These are phyloP conservation scores for Dendrobium nobile DNA, from an alignment of 106 monocot genomes.

Conservation along the genomic window DNA sequence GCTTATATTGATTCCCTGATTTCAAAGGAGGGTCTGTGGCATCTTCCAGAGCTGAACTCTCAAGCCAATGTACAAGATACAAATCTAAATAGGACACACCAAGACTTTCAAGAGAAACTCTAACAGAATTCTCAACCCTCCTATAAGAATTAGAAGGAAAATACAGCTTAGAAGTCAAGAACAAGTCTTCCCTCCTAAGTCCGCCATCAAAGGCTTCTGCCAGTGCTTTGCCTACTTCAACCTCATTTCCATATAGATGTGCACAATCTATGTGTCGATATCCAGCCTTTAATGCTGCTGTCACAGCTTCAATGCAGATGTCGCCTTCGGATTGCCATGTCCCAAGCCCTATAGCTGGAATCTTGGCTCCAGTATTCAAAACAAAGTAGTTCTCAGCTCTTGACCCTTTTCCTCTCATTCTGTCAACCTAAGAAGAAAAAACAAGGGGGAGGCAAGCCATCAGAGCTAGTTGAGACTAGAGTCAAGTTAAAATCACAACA, in stretches of 20 bases:
- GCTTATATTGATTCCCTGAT: slow-evolving; percentile 62
- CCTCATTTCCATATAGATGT: slow-evolving; percentile 83
- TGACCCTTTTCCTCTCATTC: slow-evolving; percentile 41
- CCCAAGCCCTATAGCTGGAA: slow-evolving; percentile 81
- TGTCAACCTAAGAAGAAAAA: slow-evolving; percentile 14
- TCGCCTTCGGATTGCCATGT: slow-evolving; percentile 84
- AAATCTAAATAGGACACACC: slow-evolving; percentile 83
- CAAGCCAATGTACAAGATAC: slow-evolving; percentile 87
- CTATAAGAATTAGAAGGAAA: slow-evolving; percentile 79
- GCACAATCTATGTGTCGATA: slow-evolving; percentile 86
- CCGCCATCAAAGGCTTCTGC: slow-evolving; percentile 51
- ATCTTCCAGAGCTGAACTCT: slow-evolving; percentile 71
- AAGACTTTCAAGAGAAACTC: slow-evolving; percentile 68
- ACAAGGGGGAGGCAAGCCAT: not conserved
- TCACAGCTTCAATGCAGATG: slow-evolving; percentile 58
- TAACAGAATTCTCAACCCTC: slow-evolving; percentile 64
- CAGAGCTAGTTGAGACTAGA: not conserved
- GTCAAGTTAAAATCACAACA: not conserved
- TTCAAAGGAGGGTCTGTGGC: slow-evolving; percentile 82
- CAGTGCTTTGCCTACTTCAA: slow-evolving; percentile 71
- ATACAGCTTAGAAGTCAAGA: slow-evolving; percentile 79
- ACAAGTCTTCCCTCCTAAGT: slow-evolving; percentile 65
- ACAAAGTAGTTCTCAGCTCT: slow-evolving; percentile 30
- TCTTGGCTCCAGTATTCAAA: slow-evolving; percentile 68
- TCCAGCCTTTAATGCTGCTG: slow-evolving; percentile 47